Evolutionary conservation across 2,329 filamentous ascomycete species (phyloP).

Genomic region (Diaporthe nobilis): DNA sequence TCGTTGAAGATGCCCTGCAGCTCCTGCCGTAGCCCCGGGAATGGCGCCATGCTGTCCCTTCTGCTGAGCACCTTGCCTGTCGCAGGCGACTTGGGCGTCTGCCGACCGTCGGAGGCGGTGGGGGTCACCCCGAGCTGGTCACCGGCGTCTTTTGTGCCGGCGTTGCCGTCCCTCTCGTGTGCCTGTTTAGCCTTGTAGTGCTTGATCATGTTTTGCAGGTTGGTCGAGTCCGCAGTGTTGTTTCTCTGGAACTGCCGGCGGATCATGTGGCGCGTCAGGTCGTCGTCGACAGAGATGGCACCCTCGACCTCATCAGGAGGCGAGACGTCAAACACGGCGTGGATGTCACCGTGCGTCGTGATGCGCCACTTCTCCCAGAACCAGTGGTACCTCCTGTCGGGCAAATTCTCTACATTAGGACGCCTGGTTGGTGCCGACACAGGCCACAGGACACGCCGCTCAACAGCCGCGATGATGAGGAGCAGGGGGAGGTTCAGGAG

Average conservation of each 20-base stretch:
- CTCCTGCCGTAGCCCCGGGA: constrained; percentile 66
- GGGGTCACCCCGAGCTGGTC: constrained; percentile 19
- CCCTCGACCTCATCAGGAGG: constrained; percentile 73
- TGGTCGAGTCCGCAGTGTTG: constrained; percentile 54
- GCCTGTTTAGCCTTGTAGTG: constrained; percentile 40
- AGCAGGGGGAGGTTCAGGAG: constrained; percentile 82
- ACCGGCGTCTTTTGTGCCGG: constrained; percentile 30
- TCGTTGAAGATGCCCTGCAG: constrained; percentile 64
- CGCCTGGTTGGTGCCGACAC: constrained; percentile 43
- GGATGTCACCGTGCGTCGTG: constrained; percentile 79
- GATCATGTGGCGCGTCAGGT: constrained; percentile 71
- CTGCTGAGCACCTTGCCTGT: constrained; percentile 45
- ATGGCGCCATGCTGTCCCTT: constrained; percentile 68
- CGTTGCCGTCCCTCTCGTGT: constrained; percentile 16
- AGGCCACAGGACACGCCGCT: constrained; percentile 78
- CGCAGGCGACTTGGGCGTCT: constrained; percentile 44
- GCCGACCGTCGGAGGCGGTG: constrained; percentile 28
- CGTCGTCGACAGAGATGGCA: constrained; percentile 72
- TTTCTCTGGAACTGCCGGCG: constrained; percentile 68
- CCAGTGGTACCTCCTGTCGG: constrained; percentile 53
- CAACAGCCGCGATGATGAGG: constrained; percentile 77
- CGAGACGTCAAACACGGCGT: constrained; percentile 79
- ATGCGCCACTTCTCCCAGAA: constrained; percentile 80
- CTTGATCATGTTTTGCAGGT: constrained; percentile 36
- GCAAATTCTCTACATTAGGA: not conserved